Base-by-base conservation (phyloP, 768 basidiomycete genomes). In the Amyloporia xantha region DNA sequence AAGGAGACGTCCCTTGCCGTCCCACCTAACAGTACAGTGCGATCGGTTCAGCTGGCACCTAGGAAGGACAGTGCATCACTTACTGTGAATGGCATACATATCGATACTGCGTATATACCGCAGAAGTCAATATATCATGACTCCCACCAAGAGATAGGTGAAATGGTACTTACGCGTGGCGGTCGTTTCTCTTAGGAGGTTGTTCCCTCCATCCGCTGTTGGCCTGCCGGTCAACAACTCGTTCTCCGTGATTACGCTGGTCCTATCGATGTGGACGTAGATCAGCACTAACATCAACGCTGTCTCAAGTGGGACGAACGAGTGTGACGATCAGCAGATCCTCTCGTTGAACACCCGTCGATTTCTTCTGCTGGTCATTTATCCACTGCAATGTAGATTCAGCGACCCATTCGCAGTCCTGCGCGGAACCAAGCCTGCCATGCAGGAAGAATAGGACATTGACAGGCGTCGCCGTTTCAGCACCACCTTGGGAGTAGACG, bases 1-100 rank as follows among this genome's bases (percentile, higher is more conserved):
- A 85, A 82, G 0, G 85, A 84, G 5, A 92, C 75, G 58, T 94
- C 92, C 30, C 74, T 68, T 2, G 81, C 79, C 0, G 89, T 84
- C 1, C 89, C 90, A 7, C 64, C 77, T 77, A 55, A 1, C 25
- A 26, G 23, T 4, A 42, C 37, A 47, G n/a, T 4, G 10, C 33
- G 25, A 33, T 0, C n/a, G n/a, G n/a, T n/a, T n/a, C n/a, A n/a
- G n/a, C n/a, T n/a, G n/a, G n/a, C n/a, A 19, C 17, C 3, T 12
- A 3, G n/a, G n/a, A n/a, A n/a, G n/a, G n/a, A n/a, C n/a, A n/a
- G n/a, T n/a, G n/a, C n/a, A n/a, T 24, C 45, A 52, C 69, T 51
- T 51, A 76, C 76, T 62, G 49, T 73, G 62, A 28, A 70, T 70
- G 4, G 72, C 64, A 40, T 74, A 73, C 76, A 80, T 75, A 58